Base-by-base conservation (phyloP, 164 flowering plant genomes). In the Sedum album region DNA sequence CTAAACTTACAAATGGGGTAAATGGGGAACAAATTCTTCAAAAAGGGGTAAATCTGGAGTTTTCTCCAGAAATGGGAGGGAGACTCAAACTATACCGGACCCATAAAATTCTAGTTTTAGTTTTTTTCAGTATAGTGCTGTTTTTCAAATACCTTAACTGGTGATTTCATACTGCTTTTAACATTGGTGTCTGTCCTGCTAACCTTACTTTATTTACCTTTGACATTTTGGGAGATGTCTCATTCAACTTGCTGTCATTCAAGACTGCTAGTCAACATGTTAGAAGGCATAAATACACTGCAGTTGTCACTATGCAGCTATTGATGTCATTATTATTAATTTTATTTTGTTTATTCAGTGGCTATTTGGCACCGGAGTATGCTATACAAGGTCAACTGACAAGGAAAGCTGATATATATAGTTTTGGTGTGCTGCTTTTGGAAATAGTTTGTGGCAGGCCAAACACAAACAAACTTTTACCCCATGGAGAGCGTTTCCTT, bases 321-420 rank as follows among this genome's bases (percentile, higher is more conserved):
- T 35, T 44, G 5, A 44, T 44, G 48, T 11, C 48, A 30, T 21
- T 18, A 21, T 14, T 36, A 14, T n/a, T n/a, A n/a, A n/a, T n/a
- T n/a, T n/a, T n/a, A n/a, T 33, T 65, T 21, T 65, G 10, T 68
- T 60, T 65, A 9, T 75, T 69, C 28, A 83, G 86, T 70, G 86
- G 86, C 21, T 83, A 83, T 70, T 67, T 83, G 69, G 86, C 86
- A 9, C 86, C 86, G 44, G 86, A 83, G 65, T 83, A 81, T 71
- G 86, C 86, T 6, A 51, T 83, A 36, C 74, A 81, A 69, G 84
- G 82, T 49, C 82, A 76, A 49, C 72, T 81, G 76, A 83, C 84
- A 38, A 75, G 84, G 60, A 83, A 77, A 77, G 78, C 82, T 64
- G 86, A 83, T 67, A 67, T 83, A 21, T 83, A 83, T 64, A 81